Evolutionary conservation across 2,329 filamentous ascomycete species (phyloP), one percentile per base, ranked within the genome.

Genomic region (Davidsoniella australis): DNA sequence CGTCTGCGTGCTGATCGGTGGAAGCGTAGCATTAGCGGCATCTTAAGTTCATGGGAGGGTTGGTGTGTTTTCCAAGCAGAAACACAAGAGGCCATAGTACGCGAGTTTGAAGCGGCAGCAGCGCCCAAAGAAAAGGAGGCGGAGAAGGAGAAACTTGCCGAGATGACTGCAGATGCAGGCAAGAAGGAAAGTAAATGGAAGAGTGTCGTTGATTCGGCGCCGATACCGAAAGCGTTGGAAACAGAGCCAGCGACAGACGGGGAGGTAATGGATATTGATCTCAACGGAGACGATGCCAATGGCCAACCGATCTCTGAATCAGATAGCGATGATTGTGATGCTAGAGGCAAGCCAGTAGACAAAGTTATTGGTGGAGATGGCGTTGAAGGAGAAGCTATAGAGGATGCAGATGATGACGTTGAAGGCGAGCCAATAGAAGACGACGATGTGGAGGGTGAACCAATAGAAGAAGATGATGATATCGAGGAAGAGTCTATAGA

Each of bases 1-100:
- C 76, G 84, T 1, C 66, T 94, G 54, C 80, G 84, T 17, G 80
- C 80, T 3, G 85, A 91, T 54, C 88, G 89, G 63, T 91, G 85
- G 82, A 84, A 83, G 62, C 75, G 84, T 45, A 86, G 82, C 57
- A 70, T 91, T 38, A 72, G 73, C 2, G 70, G 78, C 5, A 70
- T 91, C 2, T 66, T 91, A 7, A 71, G 73, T 43, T 66, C 86
- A 36, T 91, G 85, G 77, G 77, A 80, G 55, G 72, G 75, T 5
- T 80, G 76, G 77, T 80, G 74, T 55, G 75, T 78, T 1, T 94
- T 94, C 56, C 79, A 83, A 1, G 75, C 77, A 26, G 78, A 80
- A 49, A 80, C 76, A 44, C 83, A 89, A 55, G 81, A 84, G 54
- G 64, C 75, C 24, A 83, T 94, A 54, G 74, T 75, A 26, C 67